These are phyloP conservation scores for Thelonectria blattea DNA, from an alignment of 2,329 filamentous ascomycete species.

Conservation along the genomic window DNA sequence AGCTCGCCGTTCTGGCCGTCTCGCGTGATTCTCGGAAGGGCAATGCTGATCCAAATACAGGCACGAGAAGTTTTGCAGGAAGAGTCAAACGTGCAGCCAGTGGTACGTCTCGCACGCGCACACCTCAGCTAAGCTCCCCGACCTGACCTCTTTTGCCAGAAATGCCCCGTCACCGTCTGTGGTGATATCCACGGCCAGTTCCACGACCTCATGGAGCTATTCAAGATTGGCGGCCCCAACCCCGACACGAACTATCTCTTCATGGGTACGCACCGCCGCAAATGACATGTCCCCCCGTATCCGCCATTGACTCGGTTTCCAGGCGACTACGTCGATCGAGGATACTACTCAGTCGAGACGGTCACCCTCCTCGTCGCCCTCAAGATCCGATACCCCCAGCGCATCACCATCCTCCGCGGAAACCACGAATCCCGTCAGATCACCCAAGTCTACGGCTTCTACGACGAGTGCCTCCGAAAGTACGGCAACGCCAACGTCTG, in stretches of 20 bases:
- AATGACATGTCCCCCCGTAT: background rate
- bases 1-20: conserved; percentile 24
- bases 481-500: conserved; percentile 97
- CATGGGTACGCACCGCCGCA: conserved; percentile 73
- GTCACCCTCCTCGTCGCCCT: conserved; percentile 94
- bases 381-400: conserved; percentile 96
- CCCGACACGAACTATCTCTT: conserved; percentile 99
- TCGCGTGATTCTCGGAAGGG: conserved; percentile 40
- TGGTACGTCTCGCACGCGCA: conserved; percentile 66
- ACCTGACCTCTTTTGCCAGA: conserved; percentile 58
- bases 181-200: conserved; percentile 99
- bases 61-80: conserved; percentile 96
- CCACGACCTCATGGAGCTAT: conserved; percentile 98
- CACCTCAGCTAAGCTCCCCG: conserved; percentile 22
- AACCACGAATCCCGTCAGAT: conserved; percentile 99
- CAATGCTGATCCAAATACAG: conserved; percentile 56
- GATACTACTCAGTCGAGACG: conserved; percentile 98
- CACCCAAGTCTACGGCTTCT: conserved; percentile 98
- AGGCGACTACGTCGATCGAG: conserved; percentile 98
- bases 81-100: conserved; percentile 98
- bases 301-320: conserved; percentile 8
- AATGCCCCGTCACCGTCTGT: conserved; percentile 98
- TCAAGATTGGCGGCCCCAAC: conserved; percentile 97
- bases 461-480: conserved; percentile 95
- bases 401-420: conserved; percentile 97